Conservation (phyloP, 495 filamentous ascomycete species). For the Symbiotaphrina buchneri region DNA sequence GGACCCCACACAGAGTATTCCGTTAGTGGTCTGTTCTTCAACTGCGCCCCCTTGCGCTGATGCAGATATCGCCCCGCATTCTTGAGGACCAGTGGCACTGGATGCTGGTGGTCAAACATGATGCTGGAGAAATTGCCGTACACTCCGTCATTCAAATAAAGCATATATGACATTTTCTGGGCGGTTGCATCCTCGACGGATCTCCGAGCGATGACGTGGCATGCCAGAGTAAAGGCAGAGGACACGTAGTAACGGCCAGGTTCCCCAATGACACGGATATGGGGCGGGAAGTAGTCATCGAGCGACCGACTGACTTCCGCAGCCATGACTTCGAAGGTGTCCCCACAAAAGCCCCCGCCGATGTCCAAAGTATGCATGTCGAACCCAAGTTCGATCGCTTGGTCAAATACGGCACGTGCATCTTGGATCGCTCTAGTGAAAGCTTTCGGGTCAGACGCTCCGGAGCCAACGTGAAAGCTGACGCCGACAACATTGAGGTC, state of each 20-base stretch:
- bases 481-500: conserved; percentile 90
- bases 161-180: conserved; percentile 56
- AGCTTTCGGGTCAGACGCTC: conserved; percentile 70
- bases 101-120: conserved; percentile 96
- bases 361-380: conserved; percentile 77
- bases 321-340: conserved; percentile 83
- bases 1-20: conserved; percentile 95
- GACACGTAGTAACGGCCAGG: conserved; percentile 91
- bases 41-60: conserved; percentile 2
- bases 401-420: conserved; percentile 73
- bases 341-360: conserved; percentile 74
- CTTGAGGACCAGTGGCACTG: conserved; percentile 58
- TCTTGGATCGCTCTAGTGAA: conserved; percentile 82
- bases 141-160: conserved; percentile 90
- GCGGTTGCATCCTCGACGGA: conserved; percentile 43
- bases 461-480: conserved; percentile 94
- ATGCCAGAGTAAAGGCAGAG: conserved; percentile 78
- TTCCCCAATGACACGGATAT: conserved; percentile 81
- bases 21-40: too few relatives aligned
- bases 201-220: conserved; percentile 88
- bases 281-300: conserved; percentile 66
- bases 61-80: conserved; percentile 24
- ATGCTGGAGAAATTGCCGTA: conserved; percentile 98
- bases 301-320: conserved; percentile 55
- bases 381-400: conserved; percentile 56